These are phyloP conservation scores for Neoboletus brunneissimus DNA, from an alignment of 768 basidiomycete species.

Conservation along the genomic window DNA sequence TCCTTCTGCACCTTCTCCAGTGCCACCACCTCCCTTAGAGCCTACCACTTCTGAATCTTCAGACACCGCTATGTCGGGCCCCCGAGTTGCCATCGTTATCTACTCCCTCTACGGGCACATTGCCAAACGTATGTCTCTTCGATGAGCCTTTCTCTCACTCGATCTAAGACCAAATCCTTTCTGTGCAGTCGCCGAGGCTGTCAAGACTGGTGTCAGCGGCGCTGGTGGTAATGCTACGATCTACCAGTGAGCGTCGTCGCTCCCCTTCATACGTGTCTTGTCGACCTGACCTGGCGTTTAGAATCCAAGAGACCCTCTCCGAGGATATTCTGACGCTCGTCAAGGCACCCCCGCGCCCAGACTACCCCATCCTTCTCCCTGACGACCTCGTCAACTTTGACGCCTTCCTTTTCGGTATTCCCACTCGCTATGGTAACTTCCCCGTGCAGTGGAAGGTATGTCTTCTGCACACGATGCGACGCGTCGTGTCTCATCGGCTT, in stretches of 20 bases:
- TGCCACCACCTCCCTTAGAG: not conserved
- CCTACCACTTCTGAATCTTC: not conserved
- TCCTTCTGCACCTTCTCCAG: conserved; percentile 1
- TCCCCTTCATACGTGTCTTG: not conserved
- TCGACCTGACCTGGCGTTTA: conserved; percentile 22
- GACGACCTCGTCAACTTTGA: conserved; percentile 34
- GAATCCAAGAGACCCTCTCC: conserved; percentile 80
- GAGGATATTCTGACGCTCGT: conserved; percentile 66
- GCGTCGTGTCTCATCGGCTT: conserved; percentile 21
- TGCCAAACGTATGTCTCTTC: conserved; percentile 37
- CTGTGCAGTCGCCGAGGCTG: conserved; percentile 31
- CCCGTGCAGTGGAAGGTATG: conserved; percentile 59
- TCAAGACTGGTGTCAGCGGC: conserved; percentile 39
- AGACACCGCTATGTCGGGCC: conserved; percentile 19
- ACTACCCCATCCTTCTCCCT: conserved; percentile 43
- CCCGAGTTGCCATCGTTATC: conserved; percentile 45
- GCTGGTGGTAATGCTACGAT: conserved; percentile 46
- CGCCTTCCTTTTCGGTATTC: conserved; percentile 46
- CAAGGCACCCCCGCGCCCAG: conserved; percentile 66
- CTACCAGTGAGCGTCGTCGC: conserved; percentile 40
- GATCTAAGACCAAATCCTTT: not conserved
- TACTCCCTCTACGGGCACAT: conserved; percentile 54
- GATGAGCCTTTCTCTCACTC: not conserved
- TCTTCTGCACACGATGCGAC: not conserved
- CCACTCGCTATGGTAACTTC: conserved; percentile 48